A percentile compares a stretch with the other conserved stretches of the same genome.
These are phyloP conservation scores for Nicotiana attenuata DNA, from an alignment of 257 asterid species.

Conservation along the genomic window DNA sequence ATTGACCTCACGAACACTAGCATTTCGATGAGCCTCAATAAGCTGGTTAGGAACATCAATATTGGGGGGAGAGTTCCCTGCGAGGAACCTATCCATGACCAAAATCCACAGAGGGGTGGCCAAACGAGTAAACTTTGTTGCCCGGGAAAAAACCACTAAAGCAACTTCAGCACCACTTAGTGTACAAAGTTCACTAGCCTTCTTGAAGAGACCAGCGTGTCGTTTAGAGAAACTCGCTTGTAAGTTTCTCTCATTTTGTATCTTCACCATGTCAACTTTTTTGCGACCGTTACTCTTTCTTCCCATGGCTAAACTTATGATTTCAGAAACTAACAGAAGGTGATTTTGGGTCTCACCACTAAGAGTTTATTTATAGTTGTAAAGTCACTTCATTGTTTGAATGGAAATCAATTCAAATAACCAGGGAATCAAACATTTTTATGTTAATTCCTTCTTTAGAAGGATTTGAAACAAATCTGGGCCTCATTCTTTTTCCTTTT, in stretches of 20 bases:
- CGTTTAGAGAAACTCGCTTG: constrained; percentile 66
- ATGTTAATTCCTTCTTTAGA: neutral
- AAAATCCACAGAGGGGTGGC: constrained; percentile 40
- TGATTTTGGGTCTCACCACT: neutral
- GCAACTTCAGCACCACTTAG: constrained; percentile 45
- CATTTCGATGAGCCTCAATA: too few relatives aligned
- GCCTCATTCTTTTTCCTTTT: too few relatives aligned
- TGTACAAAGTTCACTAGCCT: constrained; percentile 62
- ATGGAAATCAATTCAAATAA: too few relatives aligned
- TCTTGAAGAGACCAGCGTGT: constrained; percentile 52
- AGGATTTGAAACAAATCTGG: neutral
- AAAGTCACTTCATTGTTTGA: neutral
- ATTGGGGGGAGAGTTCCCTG: neutral
- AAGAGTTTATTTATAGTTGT: neutral
- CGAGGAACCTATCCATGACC: constrained; percentile 20
- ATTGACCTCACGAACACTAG: constrained; percentile 16
- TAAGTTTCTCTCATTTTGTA: constrained; percentile 38
- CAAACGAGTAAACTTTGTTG: constrained; percentile 40
- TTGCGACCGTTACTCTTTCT: constrained; percentile 34
- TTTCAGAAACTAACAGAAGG: neutral
- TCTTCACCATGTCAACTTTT: constrained; percentile 53
- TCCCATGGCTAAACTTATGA: neutral
- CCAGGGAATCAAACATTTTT: neutral
- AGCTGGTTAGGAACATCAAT: neutral
- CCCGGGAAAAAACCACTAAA: constrained; percentile 49